Conservation (phyloP, 1,284 basidiomycete genomes). For the Microbotryum scabiosae region DNA sequence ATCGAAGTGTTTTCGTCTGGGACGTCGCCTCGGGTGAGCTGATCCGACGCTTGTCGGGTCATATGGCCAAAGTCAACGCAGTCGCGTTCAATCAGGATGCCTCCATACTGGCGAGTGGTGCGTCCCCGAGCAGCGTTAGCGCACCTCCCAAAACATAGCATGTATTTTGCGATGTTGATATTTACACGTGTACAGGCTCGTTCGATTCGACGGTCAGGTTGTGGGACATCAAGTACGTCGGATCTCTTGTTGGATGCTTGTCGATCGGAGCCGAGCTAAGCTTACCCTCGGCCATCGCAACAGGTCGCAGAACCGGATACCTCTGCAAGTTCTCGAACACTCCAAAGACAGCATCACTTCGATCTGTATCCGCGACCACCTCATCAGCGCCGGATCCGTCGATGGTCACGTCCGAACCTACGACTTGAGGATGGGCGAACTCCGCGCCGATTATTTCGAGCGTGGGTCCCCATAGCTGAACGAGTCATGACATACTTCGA, state of each 20-base stretch:
- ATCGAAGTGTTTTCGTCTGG: constrained; percentile 88
- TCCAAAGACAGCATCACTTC: constrained; percentile 82
- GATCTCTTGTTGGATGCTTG: constrained; percentile 27
- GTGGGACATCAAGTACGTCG: constrained; percentile 70
- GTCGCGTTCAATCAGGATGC: constrained; percentile 85
- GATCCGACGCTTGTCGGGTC: constrained; percentile 70
- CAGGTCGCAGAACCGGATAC: constrained; percentile 66
- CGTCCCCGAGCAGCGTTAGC: constrained; percentile 28
- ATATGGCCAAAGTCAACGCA: constrained; percentile 79
- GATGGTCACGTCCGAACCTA: constrained; percentile 89
- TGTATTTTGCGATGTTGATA: no score
- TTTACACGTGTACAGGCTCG: constrained; percentile 51
- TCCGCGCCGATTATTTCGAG: constrained; percentile 80
- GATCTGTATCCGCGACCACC: constrained; percentile 54
- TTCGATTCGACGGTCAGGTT: constrained; percentile 78
- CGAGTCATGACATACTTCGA: constrained; percentile 1
- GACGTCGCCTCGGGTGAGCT: constrained; percentile 83
- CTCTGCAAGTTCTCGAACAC: constrained; percentile 87
- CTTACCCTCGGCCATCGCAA: neutral
- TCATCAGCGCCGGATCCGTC: constrained; percentile 71
- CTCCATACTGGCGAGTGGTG: constrained; percentile 74
- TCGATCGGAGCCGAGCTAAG: neutral
- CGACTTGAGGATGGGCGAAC: constrained; percentile 82
- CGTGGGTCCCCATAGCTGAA: constrained; percentile 49
- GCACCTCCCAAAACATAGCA: neutral